phyloP scores from a whole-genome alignment of 768 basidiomycete species.

The Kwoniella sp. region DNA sequence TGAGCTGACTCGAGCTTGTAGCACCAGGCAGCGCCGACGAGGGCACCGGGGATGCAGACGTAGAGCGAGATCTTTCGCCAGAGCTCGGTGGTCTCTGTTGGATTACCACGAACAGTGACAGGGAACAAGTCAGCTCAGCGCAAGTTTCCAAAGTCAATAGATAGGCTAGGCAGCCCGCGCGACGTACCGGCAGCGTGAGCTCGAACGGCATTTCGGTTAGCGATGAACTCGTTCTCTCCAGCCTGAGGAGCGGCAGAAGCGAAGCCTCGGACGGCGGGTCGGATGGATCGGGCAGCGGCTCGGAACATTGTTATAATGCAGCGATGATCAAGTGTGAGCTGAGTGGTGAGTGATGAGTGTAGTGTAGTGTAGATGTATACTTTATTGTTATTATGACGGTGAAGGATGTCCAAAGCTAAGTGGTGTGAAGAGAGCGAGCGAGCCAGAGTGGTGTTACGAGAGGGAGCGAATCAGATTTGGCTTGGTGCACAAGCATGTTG shows the following conservation, averaged over 20 bases:
- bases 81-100: constrained; percentile 52
- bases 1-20: constrained; percentile 54
- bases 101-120: neutral
- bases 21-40: constrained; percentile 50
- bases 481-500: neutral
- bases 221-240: constrained; percentile 47
- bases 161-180: neutral
- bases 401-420: neutral
- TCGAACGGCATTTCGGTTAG: constrained; percentile 42
- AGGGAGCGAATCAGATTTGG: constrained; percentile 23
- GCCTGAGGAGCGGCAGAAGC: constrained; percentile 33
- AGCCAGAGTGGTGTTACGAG: constrained; percentile 7
- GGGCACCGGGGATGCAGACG: constrained; percentile 53
- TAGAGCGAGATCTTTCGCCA: constrained; percentile 54
- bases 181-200: constrained; percentile 53
- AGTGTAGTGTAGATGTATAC: neutral
- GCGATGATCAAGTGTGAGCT: neutral
- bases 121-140: neutral
- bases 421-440: constrained; percentile 1
- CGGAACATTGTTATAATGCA: constrained; percentile 25
- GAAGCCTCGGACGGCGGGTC: constrained; percentile 26
- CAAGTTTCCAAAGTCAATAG: neutral
- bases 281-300: constrained; percentile 29
- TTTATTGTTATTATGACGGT: constrained; percentile 7
- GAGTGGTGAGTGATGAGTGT: constrained; percentile 15